phyloP scores from a whole-genome alignment of 2,329 filamentous ascomycete genomes.

The Salinomyces thailandicus region DNA sequence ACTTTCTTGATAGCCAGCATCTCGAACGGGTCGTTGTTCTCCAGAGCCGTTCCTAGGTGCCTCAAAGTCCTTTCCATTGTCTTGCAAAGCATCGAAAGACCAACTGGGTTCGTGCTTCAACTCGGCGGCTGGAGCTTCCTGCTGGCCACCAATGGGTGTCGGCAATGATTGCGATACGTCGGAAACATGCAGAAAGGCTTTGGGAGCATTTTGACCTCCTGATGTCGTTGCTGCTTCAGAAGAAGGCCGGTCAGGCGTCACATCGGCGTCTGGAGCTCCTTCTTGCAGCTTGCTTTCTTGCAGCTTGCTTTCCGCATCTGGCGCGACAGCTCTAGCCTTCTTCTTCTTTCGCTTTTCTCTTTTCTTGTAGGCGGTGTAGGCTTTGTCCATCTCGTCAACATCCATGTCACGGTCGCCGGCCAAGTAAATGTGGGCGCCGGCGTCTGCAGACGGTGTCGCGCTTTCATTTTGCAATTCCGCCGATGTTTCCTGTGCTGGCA shows the following conservation, averaged over 20 bases:
- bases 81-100: constrained; percentile 5
- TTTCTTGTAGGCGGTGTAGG: constrained; percentile 25
- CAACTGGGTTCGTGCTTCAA: background rate
- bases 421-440: constrained; percentile 2
- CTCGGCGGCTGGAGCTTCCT: background rate
- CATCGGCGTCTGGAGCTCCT: too few species aligned
- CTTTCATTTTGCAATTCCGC: background rate
- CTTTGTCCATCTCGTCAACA: constrained; percentile 26
- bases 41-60: too few species aligned
- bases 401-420: constrained; percentile 20
- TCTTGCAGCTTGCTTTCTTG: too few species aligned
- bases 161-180: constrained; percentile 19
- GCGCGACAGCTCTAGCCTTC: constrained; percentile 11
- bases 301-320: too few species aligned
- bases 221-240: too few species aligned
- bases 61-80: too few species aligned
- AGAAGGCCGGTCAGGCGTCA: too few species aligned
- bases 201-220: constrained; percentile 3
- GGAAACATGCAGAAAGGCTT: constrained; percentile 16
- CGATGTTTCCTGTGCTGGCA: background rate
- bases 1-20: constrained; percentile 36
- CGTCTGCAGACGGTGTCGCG: background rate
- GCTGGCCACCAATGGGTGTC: background rate
- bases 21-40: constrained; percentile 19
- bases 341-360: constrained; percentile 23